Base-by-base conservation (phyloP, 2,329 filamentous ascomycete genomes). In the Aphanoascus verrucosus region DNA sequence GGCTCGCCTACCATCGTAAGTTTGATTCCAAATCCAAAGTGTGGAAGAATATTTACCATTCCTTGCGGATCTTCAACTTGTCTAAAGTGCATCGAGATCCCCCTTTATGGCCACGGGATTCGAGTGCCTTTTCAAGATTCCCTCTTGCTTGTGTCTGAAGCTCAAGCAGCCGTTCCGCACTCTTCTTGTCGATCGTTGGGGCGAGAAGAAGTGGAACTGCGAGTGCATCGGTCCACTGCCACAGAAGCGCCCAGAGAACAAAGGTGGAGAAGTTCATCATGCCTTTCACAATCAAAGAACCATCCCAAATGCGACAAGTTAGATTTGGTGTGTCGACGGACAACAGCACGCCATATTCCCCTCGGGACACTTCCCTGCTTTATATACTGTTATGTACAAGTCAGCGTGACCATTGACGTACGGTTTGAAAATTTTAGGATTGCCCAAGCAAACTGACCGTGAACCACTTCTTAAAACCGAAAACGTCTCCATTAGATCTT, bases 41-140 rank as follows among this genome's bases (percentile, higher is more conserved):
- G 34, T 17, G 4, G 3, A 17, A 17, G 20, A 41, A 19, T 52
- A 3, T 7, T 52, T 23, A 58, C 57, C 57, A 58, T 48, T 58
- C 57, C 17, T 49, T 55, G 6, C 57, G 52, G 34, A 58, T 57
- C n/a, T 34, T 23, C 15, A 58, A 46, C 8, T 44, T 58, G 7
- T 53, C 47, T 8, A n/a, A 23, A 11, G 55, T 55, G 35, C 57
- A 58, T 12, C 2, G 32, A 37, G 31, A 3, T 9, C 32, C 34
- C 5, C 15, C 20, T 23, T 31, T 9, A 12, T 28, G 34, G 4
- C 50, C 35, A 6, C 49, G 54, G 28, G 37, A 19, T 6, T 32
- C 44, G n/a, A 58, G 54, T 1, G 40, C 46, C 14, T 42, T 44
- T 11, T 55, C 15, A 14, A 58, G 37, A 23, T 56, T 53, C 5